These are phyloP conservation scores for Fonsecaea nubica DNA, from an alignment of 2,329 filamentous ascomycete genomes.

Conservation along the genomic window DNA sequence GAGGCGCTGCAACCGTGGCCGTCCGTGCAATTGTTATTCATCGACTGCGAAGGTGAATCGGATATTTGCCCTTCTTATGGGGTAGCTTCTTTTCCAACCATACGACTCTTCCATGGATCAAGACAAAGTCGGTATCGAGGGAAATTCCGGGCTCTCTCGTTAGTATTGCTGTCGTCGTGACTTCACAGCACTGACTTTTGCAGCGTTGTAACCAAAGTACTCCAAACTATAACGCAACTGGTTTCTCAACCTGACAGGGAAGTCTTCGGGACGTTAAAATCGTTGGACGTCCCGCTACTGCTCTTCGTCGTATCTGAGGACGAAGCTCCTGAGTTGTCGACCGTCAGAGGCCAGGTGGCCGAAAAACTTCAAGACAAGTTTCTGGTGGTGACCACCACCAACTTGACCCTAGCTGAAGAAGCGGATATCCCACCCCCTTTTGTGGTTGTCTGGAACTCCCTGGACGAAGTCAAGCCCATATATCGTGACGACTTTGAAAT, in stretches of 20 bases:
- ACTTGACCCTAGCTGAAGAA: not conserved
- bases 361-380: not conserved
- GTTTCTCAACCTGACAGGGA: not conserved
- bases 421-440: not conserved
- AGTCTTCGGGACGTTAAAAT: not conserved
- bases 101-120: conserved; percentile 5
- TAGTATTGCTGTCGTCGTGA: not conserved
- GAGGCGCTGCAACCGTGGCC: conserved; percentile 5
- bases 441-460: not conserved
- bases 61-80: conserved; percentile 3
- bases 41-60: not conserved
- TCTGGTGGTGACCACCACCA: not conserved
- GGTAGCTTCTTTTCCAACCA: not conserved
- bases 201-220: conserved; percentile 5
- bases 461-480: not conserved
- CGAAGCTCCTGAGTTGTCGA: not conserved
- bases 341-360: conserved; percentile 1
- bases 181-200: not conserved
- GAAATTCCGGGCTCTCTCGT: conserved; percentile 5
- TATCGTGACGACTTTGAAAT: not conserved
- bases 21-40: not conserved
- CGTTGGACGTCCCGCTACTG: conserved; percentile 4
- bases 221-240: not conserved
- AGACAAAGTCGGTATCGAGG: conserved; percentile 5
- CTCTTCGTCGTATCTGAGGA: not conserved